Percentiles rank a stretch among this genome's conserved stretches.
phyloP scores from a whole-genome alignment of 2,329 filamentous ascomycete genomes.

The Penicillium hesseltinei region DNA sequence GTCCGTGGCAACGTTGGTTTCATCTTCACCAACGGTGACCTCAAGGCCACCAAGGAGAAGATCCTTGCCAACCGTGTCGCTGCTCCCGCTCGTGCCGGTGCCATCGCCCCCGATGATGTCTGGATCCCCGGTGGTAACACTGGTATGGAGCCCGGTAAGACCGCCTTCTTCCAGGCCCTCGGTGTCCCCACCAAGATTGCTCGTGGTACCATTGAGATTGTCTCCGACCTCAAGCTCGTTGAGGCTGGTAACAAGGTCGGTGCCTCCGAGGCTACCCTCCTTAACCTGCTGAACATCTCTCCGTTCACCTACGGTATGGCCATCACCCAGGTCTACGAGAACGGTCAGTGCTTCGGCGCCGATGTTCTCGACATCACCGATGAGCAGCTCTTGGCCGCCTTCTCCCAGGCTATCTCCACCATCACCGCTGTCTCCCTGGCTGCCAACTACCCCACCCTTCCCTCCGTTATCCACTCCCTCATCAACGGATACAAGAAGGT shows the following conservation, averaged over 20 bases:
- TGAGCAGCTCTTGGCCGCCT: slow-evolving; percentile 83
- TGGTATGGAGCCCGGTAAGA: slow-evolving; percentile 99
- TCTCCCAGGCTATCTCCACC: slow-evolving; percentile 77
- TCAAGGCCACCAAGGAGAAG: slow-evolving; percentile 90
- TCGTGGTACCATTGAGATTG: slow-evolving; percentile 99
- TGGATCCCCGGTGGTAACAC: slow-evolving; percentile 98
- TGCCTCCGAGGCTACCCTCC: slow-evolving; percentile 94
- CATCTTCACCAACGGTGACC: slow-evolving; percentile 97
- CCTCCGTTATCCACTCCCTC: slow-evolving; percentile 92
- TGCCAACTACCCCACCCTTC: slow-evolving; percentile 90
- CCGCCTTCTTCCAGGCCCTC: slow-evolving; percentile 99
- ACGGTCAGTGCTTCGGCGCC: slow-evolving; percentile 87
- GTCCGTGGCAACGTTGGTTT: slow-evolving; percentile 98
- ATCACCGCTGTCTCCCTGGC: slow-evolving; percentile 91
- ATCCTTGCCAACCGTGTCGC: slow-evolving; percentile 97
- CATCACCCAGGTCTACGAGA: slow-evolving; percentile 93
- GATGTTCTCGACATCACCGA: slow-evolving; percentile 90
- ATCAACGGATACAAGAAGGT: slow-evolving; percentile 99
- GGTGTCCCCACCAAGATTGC: slow-evolving; percentile 99
- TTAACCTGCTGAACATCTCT: slow-evolving; percentile 99
- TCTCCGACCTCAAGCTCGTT: slow-evolving; percentile 94
- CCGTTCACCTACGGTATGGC: slow-evolving; percentile 99
- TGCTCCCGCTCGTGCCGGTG: slow-evolving; percentile 96
- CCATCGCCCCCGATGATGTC: slow-evolving; percentile 88
- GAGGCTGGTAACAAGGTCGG: slow-evolving; percentile 92